Percentiles rank a stretch among this genome's conserved stretches.
These are phyloP conservation scores for Pyrenophora graminea DNA, from an alignment of 2,329 filamentous ascomycete species.

Conservation along the genomic window DNA sequence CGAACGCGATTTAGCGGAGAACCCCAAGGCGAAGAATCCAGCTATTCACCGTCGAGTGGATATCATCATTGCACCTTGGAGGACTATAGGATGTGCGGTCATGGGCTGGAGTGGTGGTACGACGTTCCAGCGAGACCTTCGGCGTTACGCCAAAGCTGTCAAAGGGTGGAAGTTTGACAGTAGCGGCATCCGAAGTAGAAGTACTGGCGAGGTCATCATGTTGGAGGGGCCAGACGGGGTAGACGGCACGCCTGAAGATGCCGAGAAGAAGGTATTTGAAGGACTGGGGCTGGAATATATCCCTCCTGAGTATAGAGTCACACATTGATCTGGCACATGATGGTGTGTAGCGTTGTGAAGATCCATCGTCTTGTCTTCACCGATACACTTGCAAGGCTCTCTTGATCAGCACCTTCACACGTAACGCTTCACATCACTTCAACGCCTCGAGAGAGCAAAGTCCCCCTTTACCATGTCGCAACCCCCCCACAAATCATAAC, in stretches of 20 bases:
- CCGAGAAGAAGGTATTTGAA: conserved; percentile 79
- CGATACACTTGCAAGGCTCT: neutral
- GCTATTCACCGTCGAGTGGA: conserved; percentile 85
- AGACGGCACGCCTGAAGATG: conserved; percentile 65
- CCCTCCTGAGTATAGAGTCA: conserved; percentile 51
- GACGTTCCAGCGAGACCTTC: conserved; percentile 85
- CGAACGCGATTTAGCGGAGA: conserved; percentile 39
- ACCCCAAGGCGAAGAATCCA: conserved; percentile 61
- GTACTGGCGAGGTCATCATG: conserved; percentile 72
- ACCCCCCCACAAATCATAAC: neutral
- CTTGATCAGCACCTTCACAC: neutral
- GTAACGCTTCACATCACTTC: neutral
- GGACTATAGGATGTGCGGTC: conserved; percentile 83
- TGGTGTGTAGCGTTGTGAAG: neutral
- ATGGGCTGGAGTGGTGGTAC: conserved; percentile 87
- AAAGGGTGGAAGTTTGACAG: conserved; percentile 86
- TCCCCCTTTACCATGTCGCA: neutral
- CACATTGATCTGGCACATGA: conserved; percentile 39
- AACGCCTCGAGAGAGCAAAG: neutral
- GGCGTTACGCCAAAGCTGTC: conserved; percentile 75
- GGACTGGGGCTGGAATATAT: conserved; percentile 65
- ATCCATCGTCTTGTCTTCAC: neutral
- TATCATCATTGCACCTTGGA: conserved; percentile 89
- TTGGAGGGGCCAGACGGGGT: conserved; percentile 58
- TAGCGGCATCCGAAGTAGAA: conserved; percentile 75